Conservation (phyloP, 306 rosid species). For the Cercis canadensis region DNA sequence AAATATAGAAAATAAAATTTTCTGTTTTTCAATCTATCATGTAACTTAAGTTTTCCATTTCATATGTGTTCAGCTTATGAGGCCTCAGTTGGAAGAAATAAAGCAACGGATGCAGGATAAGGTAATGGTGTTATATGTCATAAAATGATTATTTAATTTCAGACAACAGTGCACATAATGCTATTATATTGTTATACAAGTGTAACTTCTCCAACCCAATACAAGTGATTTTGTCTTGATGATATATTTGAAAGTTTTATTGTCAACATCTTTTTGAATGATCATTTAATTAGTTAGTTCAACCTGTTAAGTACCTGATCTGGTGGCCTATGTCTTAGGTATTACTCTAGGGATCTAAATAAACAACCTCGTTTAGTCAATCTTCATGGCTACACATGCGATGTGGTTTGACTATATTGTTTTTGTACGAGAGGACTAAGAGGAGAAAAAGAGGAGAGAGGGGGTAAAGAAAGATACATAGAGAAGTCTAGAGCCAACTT, state of each 20-base stretch:
- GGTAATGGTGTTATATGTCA: conserved; percentile 55
- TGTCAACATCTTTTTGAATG: not conserved
- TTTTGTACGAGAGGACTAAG: not conserved
- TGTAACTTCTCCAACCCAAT: not conserved
- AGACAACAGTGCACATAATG: not conserved
- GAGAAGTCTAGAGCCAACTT: too few relatives aligned
- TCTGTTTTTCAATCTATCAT: conserved; percentile 12
- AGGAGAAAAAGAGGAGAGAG: too few relatives aligned
- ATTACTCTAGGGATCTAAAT: conserved; percentile 25
- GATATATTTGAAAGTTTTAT: not conserved
- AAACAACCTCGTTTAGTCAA: not conserved
- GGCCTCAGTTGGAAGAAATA: conserved; percentile 72
- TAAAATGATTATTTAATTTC: conserved; percentile 25
- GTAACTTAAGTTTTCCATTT: conserved; percentile 24
- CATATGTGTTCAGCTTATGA: conserved; percentile 61
- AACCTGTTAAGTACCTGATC: not conserved
- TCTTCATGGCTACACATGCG: not conserved
- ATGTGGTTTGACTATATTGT: not conserved
- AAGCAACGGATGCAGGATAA: conserved; percentile 57
- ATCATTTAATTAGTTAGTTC: not conserved
- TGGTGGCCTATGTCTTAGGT: conserved; percentile 21
- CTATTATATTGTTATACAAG: conserved; percentile 17
- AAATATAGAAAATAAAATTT: conserved; percentile 5
- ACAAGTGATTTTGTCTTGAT: conserved; percentile 1
- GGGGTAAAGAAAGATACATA: too few relatives aligned